A percentile compares a stretch with the other conserved stretches of the same genome.
Conservation (phyloP, 1,284 basidiomycete genomes). For the Cryptococcus depauperatus region DNA sequence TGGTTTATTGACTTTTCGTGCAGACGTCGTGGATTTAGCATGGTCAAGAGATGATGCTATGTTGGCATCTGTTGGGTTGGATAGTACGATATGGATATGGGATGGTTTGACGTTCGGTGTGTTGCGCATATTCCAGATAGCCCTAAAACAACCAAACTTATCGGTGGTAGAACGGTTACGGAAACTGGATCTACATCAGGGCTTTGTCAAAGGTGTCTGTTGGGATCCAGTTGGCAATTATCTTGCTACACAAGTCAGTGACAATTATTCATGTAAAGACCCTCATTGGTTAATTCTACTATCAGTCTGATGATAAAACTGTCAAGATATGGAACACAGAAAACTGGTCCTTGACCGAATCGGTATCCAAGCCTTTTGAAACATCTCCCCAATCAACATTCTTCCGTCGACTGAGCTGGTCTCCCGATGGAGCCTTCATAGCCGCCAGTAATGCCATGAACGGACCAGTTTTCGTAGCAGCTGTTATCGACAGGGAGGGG, state of each 20-base stretch:
- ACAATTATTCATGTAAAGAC: too few species aligned
- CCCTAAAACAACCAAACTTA: background rate
- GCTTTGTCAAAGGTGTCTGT: slow-evolving; percentile 96
- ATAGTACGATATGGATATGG: slow-evolving; percentile 88
- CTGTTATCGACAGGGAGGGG: slow-evolving; percentile 76
- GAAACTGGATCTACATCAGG: slow-evolving; percentile 81
- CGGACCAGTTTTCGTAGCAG: slow-evolving; percentile 94
- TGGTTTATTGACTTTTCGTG: slow-evolving; percentile 5
- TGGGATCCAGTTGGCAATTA: slow-evolving; percentile 98
- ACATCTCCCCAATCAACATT: slow-evolving; percentile 92
- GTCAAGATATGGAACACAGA: slow-evolving; percentile 94
- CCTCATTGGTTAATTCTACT: background rate
- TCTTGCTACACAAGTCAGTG: slow-evolving; percentile 64
- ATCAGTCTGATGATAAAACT: slow-evolving; percentile 84
- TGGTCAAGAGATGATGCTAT: slow-evolving; percentile 89
- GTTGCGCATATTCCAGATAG: too few species aligned
- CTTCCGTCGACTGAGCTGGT: slow-evolving; percentile 91
- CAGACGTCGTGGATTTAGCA: slow-evolving; percentile 90
- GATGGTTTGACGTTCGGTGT: slow-evolving; percentile 81
- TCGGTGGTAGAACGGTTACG: slow-evolving; percentile 60
- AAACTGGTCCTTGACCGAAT: slow-evolving; percentile 79
- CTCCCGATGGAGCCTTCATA: slow-evolving; percentile 95
- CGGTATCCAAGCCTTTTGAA: slow-evolving; percentile 81
- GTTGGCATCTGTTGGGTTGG: slow-evolving; percentile 87
- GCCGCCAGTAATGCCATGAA: slow-evolving; percentile 96